Percentiles rank a stretch among this genome's conserved stretches.
phyloP scores from a whole-genome alignment of 768 basidiomycete species.

The Boletus fagicola region DNA sequence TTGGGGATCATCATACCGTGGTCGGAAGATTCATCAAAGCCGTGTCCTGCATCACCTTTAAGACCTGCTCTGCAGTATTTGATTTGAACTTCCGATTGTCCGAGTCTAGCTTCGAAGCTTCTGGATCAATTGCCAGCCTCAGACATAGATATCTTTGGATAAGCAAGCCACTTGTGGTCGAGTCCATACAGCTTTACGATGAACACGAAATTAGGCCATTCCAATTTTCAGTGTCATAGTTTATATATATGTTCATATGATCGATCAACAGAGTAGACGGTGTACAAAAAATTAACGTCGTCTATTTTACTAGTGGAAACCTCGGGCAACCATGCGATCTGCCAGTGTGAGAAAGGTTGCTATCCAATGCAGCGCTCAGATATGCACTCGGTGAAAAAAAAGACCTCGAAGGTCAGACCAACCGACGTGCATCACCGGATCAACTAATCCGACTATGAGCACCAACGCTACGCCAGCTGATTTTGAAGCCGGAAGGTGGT shows the following conservation, averaged over 20 bases:
- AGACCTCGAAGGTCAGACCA: not conserved
- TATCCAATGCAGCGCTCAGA: not conserved
- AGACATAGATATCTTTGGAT: not conserved
- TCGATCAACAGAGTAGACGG: not conserved
- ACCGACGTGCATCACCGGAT: not conserved
- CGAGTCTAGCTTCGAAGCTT: no score
- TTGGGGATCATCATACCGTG: no score
- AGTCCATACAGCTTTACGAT: not conserved
- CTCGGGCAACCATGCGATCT: not conserved
- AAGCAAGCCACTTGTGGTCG: not conserved
- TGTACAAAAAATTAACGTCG: not conserved
- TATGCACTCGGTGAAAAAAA: not conserved
- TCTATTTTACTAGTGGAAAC: conserved; percentile 11
- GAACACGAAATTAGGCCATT: not conserved
- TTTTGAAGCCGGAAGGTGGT: conserved; percentile 37
- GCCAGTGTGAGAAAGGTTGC: not conserved
- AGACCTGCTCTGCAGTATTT: no score
- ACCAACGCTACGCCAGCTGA: conserved; percentile 14
- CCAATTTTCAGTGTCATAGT: not conserved
- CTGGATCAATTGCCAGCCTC: no score
- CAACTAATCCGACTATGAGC: not conserved
- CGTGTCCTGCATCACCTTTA: no score
- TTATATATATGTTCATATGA: not conserved
- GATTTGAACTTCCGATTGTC: no score
- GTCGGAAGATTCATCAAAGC: no score